Base-by-base conservation (phyloP, 805 yeast species). In the Cyberlindnera mycetangii region DNA sequence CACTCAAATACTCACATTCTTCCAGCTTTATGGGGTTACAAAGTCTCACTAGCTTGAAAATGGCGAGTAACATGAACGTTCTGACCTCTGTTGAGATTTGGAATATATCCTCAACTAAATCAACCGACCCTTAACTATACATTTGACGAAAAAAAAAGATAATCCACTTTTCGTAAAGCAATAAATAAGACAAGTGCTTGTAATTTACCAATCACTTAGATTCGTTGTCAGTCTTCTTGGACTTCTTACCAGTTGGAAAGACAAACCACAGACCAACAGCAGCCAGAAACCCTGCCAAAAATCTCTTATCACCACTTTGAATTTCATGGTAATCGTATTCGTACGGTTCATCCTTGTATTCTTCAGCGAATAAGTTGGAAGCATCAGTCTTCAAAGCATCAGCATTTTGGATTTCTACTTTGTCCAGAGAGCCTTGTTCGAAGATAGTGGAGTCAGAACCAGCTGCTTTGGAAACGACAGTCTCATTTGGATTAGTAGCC, bases 211-310 rank as follows among this genome's bases (percentile, higher is more conserved):
- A 31, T 39, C 42, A 39, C 37, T 39, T 32, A 12, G 21, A 24
- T 33, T 31, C 34, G 22, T 36, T 11, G 5, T n/a, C 18, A 30
- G 32, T 30, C 32, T 25, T 25, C 41, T 44, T 40, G n/a, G 35
- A 19, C 40, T 45, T 14, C 42, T 32, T 36, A 36, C 49, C 44
- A 49, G 42, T 31, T 51, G 59, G 34, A 51, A 44, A 4, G 49
- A 45, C 15, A 64, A 64, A 63, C 66, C 68, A 62, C 21, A 55
- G 50, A 20, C 58, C 60, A 36, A 60, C 54, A 14, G 52, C 49
- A 16, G 60, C 61, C 12, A 54, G 48, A 32, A 57, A 47, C 11
- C 61, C 58, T 46, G 44, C 62, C 45, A 37, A 56, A 47, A 18
- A 44, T 39, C 28, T 39, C 45, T 59, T 63, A 41, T 65, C 69